Base-by-base conservation (phyloP, 768 basidiomycete genomes). In the Suillus americanus region DNA sequence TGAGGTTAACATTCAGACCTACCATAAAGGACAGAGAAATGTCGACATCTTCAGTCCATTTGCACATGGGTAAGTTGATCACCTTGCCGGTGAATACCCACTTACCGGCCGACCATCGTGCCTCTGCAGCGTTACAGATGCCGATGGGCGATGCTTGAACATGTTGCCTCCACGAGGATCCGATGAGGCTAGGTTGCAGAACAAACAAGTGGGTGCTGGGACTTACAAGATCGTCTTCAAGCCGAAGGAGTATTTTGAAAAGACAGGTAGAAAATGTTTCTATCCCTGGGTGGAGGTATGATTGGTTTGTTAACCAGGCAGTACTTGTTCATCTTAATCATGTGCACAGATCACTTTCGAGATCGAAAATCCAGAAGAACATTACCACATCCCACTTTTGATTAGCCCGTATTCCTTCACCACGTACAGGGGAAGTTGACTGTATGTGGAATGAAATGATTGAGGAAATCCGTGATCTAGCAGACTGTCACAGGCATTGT, bases 321-420 rank as follows among this genome's bases (percentile, higher is more conserved):
- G 18, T 13, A 37, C 41, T 35, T 28, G 16, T 12, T 41, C 38
- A 25, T 38, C 57, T 41, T 20, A 59, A 10, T 20, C 14, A n/a
- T 48, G 59, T 43, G 69, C 45, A 16, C 66, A 94, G 95, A 91
- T 97, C 67, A 83, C 87, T 1, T 97, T 97, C 75, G 79, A 81
- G 28, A 84, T 95, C 59, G 79, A 82, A 53, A 84, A 88, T 65
- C 88, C 92, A 8, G 74, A 83, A 60, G 91, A 96, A 70, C 94
- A 97, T 70, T 90, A 95, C 73, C 95, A 97, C 69, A 88, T 97
- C 61, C 95, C 95, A 0, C 80, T 97, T n/a, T 77, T 97, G 16
- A 89, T 97, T 71, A 96, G 92, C 74, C 94, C 95, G 5, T 94
- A 89, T 76, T 91, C 91, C 4, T 97, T 88, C 74, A 95, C 95